phyloP scores from a whole-genome alignment of 495 filamentous ascomycete genomes.

The Penicillium salamii region DNA sequence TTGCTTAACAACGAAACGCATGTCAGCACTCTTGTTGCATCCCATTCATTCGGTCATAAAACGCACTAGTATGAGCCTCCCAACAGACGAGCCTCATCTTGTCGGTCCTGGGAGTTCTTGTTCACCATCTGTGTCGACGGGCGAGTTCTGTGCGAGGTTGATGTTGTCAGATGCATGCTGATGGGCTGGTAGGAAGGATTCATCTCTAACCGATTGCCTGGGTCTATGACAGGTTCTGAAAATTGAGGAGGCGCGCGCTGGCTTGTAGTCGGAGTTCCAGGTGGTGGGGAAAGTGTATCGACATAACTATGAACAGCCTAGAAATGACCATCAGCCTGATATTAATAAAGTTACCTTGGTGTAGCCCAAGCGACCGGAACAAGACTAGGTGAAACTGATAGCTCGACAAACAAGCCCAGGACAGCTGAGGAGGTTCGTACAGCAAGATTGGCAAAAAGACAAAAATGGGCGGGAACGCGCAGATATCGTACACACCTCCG shows the following conservation, averaged over 20 bases:
- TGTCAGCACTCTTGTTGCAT: not conserved
- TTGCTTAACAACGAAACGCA: slow-evolving; percentile 3
- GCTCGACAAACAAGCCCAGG: not conserved
- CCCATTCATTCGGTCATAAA: not conserved
- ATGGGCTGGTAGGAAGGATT: slow-evolving; percentile 7
- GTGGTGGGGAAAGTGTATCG: slow-evolving; percentile 14
- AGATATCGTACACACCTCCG: slow-evolving; percentile 17
- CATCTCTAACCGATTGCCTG: slow-evolving; percentile 29
- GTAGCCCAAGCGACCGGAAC: not conserved
- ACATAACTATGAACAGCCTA: slow-evolving; percentile 33
- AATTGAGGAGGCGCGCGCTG: slow-evolving; percentile 23
- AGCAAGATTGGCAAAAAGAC: slow-evolving; percentile 1
- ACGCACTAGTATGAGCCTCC: slow-evolving; percentile 19
- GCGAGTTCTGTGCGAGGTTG: slow-evolving; percentile 7
- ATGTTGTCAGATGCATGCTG: slow-evolving; percentile 11
- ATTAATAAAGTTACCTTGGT: not conserved
- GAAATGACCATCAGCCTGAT: slow-evolving; percentile 5
- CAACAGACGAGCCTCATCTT: slow-evolving; percentile 26
- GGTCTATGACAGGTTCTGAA: slow-evolving; percentile 25
- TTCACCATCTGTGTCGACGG: slow-evolving; percentile 20
- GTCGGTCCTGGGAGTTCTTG: slow-evolving; percentile 11
- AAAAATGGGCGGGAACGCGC: not conserved
- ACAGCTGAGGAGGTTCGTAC: not conserved
- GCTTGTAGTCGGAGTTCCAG: slow-evolving; percentile 21
- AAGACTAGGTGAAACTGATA: not conserved